Evolutionary conservation across 257 asterid genomes (phyloP).

Genomic region (Solanum bukasovii): DNA sequence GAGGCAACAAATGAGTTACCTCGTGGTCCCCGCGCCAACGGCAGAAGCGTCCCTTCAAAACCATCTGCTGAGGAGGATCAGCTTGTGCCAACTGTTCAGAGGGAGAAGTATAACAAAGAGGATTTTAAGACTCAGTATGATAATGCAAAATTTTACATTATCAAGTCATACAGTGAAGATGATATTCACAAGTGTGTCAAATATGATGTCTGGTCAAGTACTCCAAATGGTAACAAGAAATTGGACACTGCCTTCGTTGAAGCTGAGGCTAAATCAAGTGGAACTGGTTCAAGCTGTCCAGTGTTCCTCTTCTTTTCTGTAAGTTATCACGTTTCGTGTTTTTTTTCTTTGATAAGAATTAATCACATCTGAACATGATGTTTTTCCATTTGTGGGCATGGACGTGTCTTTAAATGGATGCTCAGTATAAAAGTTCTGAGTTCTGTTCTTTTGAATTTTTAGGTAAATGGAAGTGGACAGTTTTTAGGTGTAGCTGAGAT

Average conservation of each 20-base stretch:
- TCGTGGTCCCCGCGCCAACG: conserved; percentile 74
- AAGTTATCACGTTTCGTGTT: neutral
- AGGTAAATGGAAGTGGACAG: conserved; percentile 88
- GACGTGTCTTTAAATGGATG: neutral
- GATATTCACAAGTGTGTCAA: conserved; percentile 73
- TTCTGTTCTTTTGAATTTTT: neutral
- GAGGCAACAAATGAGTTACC: conserved; percentile 47
- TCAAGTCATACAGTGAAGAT: conserved; percentile 82
- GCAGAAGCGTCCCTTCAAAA: conserved; percentile 16
- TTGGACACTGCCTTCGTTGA: conserved; percentile 50
- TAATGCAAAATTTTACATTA: conserved; percentile 61
- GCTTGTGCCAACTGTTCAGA: conserved; percentile 16
- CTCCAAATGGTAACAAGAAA: conserved; percentile 71
- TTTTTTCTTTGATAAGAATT: neutral
- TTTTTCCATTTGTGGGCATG: neutral
- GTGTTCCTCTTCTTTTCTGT: conserved; percentile 76
- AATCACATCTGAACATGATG: neutral
- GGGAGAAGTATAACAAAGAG: conserved; percentile 40
- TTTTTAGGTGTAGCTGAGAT: conserved; percentile 88
- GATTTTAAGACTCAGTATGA: conserved; percentile 49
- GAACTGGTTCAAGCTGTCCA: conserved; percentile 44
- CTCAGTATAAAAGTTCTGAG: neutral
- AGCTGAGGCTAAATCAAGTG: conserved; percentile 35
- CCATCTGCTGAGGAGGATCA: conserved; percentile 32
- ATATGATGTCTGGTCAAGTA: conserved; percentile 88